These are phyloP conservation scores for Lizonia empirigonia DNA, from an alignment of 2,329 filamentous ascomycete genomes.

Conservation along the genomic window DNA sequence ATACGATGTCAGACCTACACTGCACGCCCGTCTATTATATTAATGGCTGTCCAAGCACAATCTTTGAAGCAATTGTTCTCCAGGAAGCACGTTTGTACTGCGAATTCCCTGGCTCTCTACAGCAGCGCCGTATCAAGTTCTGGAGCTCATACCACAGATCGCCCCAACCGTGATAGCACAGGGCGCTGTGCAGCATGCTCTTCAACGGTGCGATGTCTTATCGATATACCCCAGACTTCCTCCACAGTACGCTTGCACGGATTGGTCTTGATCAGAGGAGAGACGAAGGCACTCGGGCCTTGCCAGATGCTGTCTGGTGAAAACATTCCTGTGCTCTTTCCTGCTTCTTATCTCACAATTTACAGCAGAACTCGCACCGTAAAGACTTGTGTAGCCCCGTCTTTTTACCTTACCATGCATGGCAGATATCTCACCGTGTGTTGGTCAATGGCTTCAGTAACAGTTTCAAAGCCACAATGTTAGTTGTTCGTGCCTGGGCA, in stretches of 20 bases:
- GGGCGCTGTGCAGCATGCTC: constrained; percentile 26
- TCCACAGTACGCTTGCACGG: constrained; percentile 38
- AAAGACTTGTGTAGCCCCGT: too few relatives aligned
- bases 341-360: too few relatives aligned
- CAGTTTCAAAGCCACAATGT: too few relatives aligned
- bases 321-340: too few relatives aligned
- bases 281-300: too few relatives aligned
- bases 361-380: too few relatives aligned
- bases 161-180: constrained; percentile 21
- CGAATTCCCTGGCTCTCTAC: background rate
- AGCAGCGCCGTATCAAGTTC: constrained; percentile 10
- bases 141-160: constrained; percentile 1
- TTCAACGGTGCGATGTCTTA: constrained; percentile 15
- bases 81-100: background rate
- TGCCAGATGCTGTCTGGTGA: too few relatives aligned
- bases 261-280: constrained; percentile 29
- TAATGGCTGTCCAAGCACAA: background rate
- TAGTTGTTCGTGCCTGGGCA: too few relatives aligned
- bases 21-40: background rate
- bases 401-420: too few relatives aligned
- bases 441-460: too few relatives aligned
- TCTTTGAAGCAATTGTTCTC: too few relatives aligned
- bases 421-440: too few relatives aligned
- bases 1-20: constrained; percentile 3
- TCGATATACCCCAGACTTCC: constrained; percentile 35